These are phyloP conservation scores for Dissophora ornata DNA, from an alignment of 192 early-diverging fungal species.

Conservation along the genomic window DNA sequence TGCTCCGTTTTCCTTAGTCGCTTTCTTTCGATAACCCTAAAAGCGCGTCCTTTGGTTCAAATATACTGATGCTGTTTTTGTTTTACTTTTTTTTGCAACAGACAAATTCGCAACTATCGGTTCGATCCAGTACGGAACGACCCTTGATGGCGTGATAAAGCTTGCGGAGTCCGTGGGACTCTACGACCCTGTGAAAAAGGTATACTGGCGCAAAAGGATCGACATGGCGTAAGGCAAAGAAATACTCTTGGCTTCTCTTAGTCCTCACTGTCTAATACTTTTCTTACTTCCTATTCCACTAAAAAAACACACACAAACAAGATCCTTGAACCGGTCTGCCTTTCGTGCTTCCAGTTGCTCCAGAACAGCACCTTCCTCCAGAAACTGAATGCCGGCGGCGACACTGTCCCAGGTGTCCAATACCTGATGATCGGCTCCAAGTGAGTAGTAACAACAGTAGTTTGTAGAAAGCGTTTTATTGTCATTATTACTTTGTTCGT, in stretches of 20 bases:
- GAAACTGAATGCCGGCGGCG: conserved; percentile 20
- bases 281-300: not conserved
- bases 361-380: not conserved
- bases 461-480: too few relatives aligned
- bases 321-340: conserved; percentile 1
- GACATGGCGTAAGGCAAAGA: not conserved
- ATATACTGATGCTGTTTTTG: not conserved
- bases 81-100: not conserved
- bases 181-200: not conserved
- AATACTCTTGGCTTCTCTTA: not conserved
- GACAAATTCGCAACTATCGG: conserved; percentile 25
- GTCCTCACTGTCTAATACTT: not conserved
- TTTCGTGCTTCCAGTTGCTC: conserved; percentile 15
- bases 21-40: not conserved
- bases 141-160: not conserved
- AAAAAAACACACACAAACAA: not conserved
- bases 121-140: conserved; percentile 19
- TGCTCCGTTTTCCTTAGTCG: not conserved
- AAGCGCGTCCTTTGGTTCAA: not conserved
- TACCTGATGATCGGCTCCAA: conserved; percentile 23
- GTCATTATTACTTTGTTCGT: not conserved
- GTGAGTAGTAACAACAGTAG: too few relatives aligned
- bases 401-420: conserved; percentile 25
- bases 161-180: not conserved
- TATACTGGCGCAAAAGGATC: not conserved